These are phyloP conservation scores for Fusarium pininemorale DNA, from an alignment of 2,329 filamentous ascomycete genomes.

Conservation along the genomic window DNA sequence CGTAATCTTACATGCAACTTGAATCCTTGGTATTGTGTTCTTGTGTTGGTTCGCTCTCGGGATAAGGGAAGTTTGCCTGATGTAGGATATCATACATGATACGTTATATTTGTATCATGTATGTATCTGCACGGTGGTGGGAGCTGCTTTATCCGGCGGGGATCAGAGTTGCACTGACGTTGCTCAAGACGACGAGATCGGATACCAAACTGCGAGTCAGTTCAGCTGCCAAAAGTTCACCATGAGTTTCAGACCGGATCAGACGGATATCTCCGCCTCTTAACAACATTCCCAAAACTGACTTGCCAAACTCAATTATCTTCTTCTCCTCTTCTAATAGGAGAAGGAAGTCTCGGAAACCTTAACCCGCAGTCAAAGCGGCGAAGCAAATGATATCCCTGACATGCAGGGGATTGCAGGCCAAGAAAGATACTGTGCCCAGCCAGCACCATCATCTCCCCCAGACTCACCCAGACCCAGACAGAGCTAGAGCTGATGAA, in stretches of 20 bases:
- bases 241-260: not conserved
- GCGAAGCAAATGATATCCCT: conserved; percentile 28
- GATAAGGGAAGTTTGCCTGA: conserved; percentile 34
- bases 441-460: not conserved
- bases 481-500: conserved; percentile 7
- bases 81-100: conserved; percentile 3
- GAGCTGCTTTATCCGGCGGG: conserved; percentile 31
- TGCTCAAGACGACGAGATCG: not conserved
- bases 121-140: not conserved
- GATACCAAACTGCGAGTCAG: conserved; percentile 9
- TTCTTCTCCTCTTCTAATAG: not conserved
- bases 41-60: conserved; percentile 16
- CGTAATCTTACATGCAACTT: conserved; percentile 32
- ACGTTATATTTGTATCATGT: not conserved
- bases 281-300: not conserved
- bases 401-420: conserved; percentile 26
- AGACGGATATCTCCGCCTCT: not conserved
- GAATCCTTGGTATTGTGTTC: conserved; percentile 5
- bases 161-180: conserved; percentile 11
- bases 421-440: conserved; percentile 22
- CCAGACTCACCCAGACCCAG: not conserved
- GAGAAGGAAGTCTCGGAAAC: not conserved
- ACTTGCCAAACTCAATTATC: not conserved
- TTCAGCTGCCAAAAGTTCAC: not conserved
- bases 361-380: conserved; percentile 6